Evolutionary conservation across 179 eudicot genomes (phyloP).

Genomic region (Beta corolliflora): DNA sequence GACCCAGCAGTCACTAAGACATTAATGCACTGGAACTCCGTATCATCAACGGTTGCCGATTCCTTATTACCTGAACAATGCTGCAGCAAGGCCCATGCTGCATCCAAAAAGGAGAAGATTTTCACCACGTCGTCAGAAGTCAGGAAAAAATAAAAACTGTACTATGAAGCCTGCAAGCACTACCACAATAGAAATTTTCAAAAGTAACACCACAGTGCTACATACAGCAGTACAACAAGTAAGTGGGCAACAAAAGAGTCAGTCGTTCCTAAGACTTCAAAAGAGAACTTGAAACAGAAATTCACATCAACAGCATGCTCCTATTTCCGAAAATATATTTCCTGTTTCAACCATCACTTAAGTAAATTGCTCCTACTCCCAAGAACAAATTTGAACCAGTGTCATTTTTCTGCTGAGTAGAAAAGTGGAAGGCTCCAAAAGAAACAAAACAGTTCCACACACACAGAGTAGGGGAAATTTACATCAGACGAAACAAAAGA

Average conservation of each 20-base stretch:
- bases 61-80: slow-evolving; percentile 56
- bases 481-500: background rate
- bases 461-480: background rate
- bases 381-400: background rate
- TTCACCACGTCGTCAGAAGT: background rate
- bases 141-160: background rate
- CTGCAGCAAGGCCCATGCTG: slow-evolving; percentile 82
- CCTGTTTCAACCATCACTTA: background rate
- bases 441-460: background rate
- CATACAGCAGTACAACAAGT: background rate
- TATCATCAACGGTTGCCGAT: slow-evolving; percentile 17
- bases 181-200: background rate
- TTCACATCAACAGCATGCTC: background rate
- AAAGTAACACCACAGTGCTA: background rate
- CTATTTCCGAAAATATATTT: background rate
- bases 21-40: slow-evolving; percentile 49
- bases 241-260: background rate
- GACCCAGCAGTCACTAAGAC: slow-evolving; percentile 88
- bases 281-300: background rate
- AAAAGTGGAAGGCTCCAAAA: background rate
- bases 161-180: slow-evolving; percentile 2
- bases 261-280: background rate
- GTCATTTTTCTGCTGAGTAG: background rate
- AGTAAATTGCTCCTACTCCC: background rate
- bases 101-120: slow-evolving; percentile 16